Percentiles rank a stretch among this genome's conserved stretches.
Conservation (phyloP, 2,329 filamentous ascomycete species). For the Grosmannia huntii region DNA sequence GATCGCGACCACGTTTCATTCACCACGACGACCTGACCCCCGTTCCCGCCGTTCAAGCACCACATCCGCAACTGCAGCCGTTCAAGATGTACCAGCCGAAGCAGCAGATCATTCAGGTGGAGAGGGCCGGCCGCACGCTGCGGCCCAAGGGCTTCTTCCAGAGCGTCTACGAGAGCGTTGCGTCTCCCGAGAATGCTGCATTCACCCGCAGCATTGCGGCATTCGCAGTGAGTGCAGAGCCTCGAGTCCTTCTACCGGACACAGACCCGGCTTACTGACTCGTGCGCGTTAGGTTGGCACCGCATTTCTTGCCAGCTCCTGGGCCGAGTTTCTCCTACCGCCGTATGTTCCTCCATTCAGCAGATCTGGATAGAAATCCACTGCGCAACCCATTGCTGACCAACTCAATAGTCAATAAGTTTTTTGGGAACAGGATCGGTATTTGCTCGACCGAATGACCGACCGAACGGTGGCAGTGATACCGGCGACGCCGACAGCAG, state of each 20-base stretch:
- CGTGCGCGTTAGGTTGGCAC: conserved; percentile 34
- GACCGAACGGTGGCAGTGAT: neutral
- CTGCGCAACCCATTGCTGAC: neutral
- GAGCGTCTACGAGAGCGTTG: conserved; percentile 43
- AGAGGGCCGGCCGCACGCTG: conserved; percentile 29
- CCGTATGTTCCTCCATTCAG: conserved; percentile 19
- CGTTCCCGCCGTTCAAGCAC: neutral
- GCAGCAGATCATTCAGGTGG: conserved; percentile 39
- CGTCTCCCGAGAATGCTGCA: conserved; percentile 48
- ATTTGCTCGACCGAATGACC: neutral
- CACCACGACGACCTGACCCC: neutral
- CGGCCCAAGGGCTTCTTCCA: conserved; percentile 37
- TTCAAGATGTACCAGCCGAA: conserved; percentile 43
- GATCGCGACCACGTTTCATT: neutral
- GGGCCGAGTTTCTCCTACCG: conserved; percentile 45
- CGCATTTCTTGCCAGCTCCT: conserved; percentile 45
- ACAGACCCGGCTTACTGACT: neutral
- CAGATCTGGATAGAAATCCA: neutral
- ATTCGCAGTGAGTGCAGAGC: conserved; percentile 36
- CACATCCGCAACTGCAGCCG: neutral
- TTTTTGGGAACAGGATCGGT: neutral
- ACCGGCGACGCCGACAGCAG: neutral
- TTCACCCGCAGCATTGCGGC: conserved; percentile 49
- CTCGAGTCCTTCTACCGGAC: neutral
- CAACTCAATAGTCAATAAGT: neutral